phyloP scores from a whole-genome alignment of 2,329 filamentous ascomycete genomes.

The Epichloe amarillans region DNA sequence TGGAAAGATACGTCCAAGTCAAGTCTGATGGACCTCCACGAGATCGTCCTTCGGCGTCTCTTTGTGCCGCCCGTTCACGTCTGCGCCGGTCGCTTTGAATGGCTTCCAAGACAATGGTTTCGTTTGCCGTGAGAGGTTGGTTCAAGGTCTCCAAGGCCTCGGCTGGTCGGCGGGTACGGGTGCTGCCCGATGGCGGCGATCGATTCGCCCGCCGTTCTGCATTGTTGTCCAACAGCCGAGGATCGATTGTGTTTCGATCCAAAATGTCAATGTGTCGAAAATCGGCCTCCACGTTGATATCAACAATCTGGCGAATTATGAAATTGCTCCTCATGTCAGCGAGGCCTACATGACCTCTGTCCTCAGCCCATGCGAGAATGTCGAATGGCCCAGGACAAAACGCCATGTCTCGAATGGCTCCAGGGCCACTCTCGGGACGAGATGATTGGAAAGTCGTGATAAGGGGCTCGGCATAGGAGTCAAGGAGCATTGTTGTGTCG shows the following conservation, averaged over 20 bases:
- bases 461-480: slow-evolving; percentile 42
- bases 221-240: slow-evolving; percentile 35
- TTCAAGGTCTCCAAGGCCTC: slow-evolving; percentile 32
- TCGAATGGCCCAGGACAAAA: slow-evolving; percentile 88
- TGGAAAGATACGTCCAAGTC: slow-evolving; percentile 10
- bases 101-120: slow-evolving; percentile 43
- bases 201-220: slow-evolving; percentile 24
- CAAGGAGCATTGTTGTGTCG: slow-evolving; percentile 37
- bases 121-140: slow-evolving; percentile 37
- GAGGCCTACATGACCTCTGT: slow-evolving; percentile 62
- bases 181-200: slow-evolving; percentile 4
- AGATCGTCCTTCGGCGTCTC: slow-evolving; percentile 14
- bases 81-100: slow-evolving; percentile 40
- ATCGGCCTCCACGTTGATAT: slow-evolving; percentile 44
- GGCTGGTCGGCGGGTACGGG: slow-evolving; percentile 7
- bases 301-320: slow-evolving; percentile 53
- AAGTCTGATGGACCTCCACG: slow-evolving; percentile 8
- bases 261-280: slow-evolving; percentile 44
- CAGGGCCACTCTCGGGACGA: slow-evolving; percentile 52
- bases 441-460: slow-evolving; percentile 69
- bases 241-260: slow-evolving; percentile 41
- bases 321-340: slow-evolving; percentile 59
- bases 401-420: slow-evolving; percentile 79
- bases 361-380: slow-evolving; percentile 86
- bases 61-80: slow-evolving; percentile 27